phyloP scores from a whole-genome alignment of 305 asterid species.

The Solanum aculeatissimum region DNA sequence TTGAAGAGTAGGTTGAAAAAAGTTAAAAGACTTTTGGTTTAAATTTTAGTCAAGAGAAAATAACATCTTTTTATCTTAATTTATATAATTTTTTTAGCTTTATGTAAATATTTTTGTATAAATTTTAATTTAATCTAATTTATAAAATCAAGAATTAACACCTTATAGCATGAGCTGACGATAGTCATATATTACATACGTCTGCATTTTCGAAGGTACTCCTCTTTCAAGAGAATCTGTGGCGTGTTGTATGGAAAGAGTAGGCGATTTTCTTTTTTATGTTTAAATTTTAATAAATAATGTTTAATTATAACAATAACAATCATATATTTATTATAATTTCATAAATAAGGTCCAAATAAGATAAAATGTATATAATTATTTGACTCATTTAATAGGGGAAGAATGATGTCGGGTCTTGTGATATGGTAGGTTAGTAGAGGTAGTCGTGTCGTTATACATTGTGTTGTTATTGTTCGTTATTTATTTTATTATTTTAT shows the following conservation, averaged over 20 bases:
- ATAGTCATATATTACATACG: no score
- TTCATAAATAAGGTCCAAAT: not conserved
- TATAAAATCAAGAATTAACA: not conserved
- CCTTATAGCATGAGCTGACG: no score
- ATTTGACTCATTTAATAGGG: not conserved
- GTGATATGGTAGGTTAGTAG: no score
- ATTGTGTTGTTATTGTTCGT: no score
- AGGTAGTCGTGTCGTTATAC: no score
- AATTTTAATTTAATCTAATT: not conserved
- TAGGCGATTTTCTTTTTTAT: not conserved
- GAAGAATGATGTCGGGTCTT: no score
- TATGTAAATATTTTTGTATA: not conserved
- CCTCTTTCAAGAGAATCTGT: no score
- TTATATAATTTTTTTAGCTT: no score
- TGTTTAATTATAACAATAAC: not conserved
- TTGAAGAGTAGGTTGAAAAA: constrained; percentile 8
- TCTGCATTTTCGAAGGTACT: no score
- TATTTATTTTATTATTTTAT: no score
- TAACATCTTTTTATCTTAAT: not conserved
- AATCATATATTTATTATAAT: not conserved
- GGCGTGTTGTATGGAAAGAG: not conserved
- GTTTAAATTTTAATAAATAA: not conserved
- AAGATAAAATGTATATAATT: not conserved
- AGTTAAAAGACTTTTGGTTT: not conserved
- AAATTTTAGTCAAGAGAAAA: not conserved